These are phyloP conservation scores for Cladorrhinum samala DNA, from an alignment of 495 filamentous ascomycete genomes.

Conservation along the genomic window DNA sequence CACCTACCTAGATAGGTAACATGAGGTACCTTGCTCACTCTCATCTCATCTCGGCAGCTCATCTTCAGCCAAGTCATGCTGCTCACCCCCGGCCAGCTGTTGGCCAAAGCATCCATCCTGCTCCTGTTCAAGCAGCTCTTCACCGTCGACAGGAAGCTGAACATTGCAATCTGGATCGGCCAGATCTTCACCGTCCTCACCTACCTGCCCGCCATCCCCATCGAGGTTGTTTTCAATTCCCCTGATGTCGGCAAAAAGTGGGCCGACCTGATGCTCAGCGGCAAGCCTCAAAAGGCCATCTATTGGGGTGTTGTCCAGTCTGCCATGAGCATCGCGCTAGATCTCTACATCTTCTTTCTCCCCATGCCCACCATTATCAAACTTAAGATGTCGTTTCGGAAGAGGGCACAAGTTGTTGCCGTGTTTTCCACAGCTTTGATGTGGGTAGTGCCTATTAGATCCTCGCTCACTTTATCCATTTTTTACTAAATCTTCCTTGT, in stretches of 20 bases:
- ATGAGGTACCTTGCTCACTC: not conserved
- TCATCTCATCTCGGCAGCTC: not conserved
- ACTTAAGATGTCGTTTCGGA: not conserved
- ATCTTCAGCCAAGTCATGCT: constrained; percentile 7
- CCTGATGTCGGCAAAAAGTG: constrained; percentile 10
- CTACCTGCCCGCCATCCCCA: constrained; percentile 2
- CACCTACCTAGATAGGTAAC: not conserved
- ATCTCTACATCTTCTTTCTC: constrained; percentile 1
- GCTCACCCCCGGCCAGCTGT: constrained; percentile 3
- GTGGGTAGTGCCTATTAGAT: too few species aligned
- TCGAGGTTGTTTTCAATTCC: constrained; percentile 3
- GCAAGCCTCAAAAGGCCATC: not conserved
- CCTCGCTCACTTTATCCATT: too few species aligned
- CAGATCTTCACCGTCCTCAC: constrained; percentile 6
- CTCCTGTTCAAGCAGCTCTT: constrained; percentile 14
- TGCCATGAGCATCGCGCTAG: constrained; percentile 1
- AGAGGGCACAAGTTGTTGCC: not conserved
- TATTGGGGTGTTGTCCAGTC: not conserved
- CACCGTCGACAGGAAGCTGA: not conserved
- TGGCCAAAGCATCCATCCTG: constrained; percentile 16
- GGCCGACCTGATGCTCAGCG: constrained; percentile 5
- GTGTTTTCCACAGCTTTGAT: not conserved
- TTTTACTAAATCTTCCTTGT: too few species aligned
- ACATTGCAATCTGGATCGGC: constrained; percentile 7
- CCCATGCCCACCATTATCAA: not conserved